These are phyloP conservation scores for Blastomyces gilchristii DNA, from an alignment of 2,329 filamentous ascomycete species.

Conservation along the genomic window DNA sequence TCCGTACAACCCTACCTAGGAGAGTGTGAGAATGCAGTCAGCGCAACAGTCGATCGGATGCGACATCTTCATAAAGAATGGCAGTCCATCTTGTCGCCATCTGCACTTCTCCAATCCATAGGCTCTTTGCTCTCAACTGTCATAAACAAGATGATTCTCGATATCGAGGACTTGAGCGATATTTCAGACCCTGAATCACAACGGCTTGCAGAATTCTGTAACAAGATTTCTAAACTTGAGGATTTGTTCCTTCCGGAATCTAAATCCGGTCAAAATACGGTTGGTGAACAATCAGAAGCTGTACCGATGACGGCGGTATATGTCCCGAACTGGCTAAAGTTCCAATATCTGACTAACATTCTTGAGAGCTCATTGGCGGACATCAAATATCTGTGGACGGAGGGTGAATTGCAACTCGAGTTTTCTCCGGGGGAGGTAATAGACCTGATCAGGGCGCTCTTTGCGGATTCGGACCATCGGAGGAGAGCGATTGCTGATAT, in stretches of 20 bases:
- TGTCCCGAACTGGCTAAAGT: constrained; percentile 53
- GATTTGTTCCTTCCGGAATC: constrained; percentile 45
- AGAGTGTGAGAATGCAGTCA: constrained; percentile 51
- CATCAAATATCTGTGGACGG: constrained; percentile 55
- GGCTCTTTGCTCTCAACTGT: constrained; percentile 50
- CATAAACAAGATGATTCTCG: constrained; percentile 49
- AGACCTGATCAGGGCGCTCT: constrained; percentile 53
- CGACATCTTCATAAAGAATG: constrained; percentile 47
- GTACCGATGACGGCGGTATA: constrained; percentile 51
- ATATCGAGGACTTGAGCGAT: constrained; percentile 53
- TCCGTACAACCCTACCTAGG: constrained; percentile 49
- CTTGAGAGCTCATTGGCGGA: constrained; percentile 53
- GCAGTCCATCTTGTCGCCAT: constrained; percentile 48
- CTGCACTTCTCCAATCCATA: constrained; percentile 51
- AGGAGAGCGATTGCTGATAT: constrained; percentile 51
- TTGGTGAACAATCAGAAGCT: constrained; percentile 13
- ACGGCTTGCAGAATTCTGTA: constrained; percentile 48
- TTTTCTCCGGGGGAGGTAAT: constrained; percentile 53
- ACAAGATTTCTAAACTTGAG: constrained; percentile 45
- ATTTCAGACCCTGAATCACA: constrained; percentile 54
- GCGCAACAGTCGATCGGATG: constrained; percentile 48
- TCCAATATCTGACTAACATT: constrained; percentile 55
- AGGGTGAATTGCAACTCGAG: constrained; percentile 53
- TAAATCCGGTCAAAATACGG: constrained; percentile 14
- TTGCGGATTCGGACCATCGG: constrained; percentile 52